Percentiles rank a stretch among this genome's conserved stretches.
phyloP scores from a whole-genome alignment of 148 eudicot genomes.

The Polygonum aviculare region DNA sequence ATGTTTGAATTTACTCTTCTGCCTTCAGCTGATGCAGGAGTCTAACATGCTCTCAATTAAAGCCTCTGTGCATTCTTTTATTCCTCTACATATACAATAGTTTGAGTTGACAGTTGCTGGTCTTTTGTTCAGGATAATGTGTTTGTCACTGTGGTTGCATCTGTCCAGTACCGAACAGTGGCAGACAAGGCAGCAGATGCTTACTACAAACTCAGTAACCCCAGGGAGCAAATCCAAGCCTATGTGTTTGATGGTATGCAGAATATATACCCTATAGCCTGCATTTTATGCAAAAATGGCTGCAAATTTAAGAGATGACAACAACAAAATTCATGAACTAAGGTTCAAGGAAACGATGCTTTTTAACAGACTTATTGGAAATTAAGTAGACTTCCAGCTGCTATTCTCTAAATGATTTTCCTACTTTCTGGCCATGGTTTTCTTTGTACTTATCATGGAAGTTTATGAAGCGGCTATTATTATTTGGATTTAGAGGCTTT shows the following conservation, averaged over 20 bases:
- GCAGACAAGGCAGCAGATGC: constrained; percentile 56
- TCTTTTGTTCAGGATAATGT: constrained; percentile 53
- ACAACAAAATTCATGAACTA: neutral
- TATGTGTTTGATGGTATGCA: constrained; percentile 61
- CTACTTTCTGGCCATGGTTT: neutral
- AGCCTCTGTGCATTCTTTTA: neutral
- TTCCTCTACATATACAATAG: neutral
- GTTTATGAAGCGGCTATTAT: neutral
- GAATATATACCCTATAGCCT: neutral
- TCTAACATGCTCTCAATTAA: neutral
- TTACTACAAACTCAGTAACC: constrained; percentile 56
- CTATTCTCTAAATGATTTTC: neutral
- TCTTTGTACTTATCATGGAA: neutral
- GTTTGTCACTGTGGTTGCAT: constrained; percentile 64
- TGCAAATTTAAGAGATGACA: neutral
- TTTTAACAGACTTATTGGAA: neutral
- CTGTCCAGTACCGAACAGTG: constrained; percentile 58
- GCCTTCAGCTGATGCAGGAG: neutral
- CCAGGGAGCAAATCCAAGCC: constrained; percentile 60
- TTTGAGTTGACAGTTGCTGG: constrained; percentile 3
- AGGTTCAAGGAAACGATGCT: neutral
- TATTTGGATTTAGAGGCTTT: neutral
- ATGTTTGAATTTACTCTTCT: neutral
- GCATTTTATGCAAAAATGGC: neutral
- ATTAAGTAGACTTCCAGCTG: neutral